Conservation (phyloP, 139 green algal genomes). For the Nannochloris sp. region DNA sequence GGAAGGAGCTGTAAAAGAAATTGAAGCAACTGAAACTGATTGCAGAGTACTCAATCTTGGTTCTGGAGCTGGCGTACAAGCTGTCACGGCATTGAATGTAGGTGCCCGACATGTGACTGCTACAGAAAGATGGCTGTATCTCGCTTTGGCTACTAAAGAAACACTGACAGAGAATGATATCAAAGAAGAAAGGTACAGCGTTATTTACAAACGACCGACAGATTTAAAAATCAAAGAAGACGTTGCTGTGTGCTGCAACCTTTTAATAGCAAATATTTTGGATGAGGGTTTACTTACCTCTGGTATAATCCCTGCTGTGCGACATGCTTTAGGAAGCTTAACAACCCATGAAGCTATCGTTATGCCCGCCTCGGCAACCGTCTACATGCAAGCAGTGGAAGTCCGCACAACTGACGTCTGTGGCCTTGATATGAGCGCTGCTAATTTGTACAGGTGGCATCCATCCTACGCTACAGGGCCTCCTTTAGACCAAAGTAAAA, state of each 20-base stretch:
- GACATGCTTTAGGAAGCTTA: slow-evolving; percentile 32
- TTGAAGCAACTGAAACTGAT: slow-evolving; percentile 41
- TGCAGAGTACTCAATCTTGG: slow-evolving; percentile 58
- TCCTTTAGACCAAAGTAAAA: background rate
- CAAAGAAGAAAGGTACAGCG: slow-evolving; percentile 20
- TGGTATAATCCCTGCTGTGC: slow-evolving; percentile 51
- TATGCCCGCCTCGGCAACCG: slow-evolving; percentile 55
- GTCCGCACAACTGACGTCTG: slow-evolving; percentile 31
- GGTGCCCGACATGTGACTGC: slow-evolving; percentile 69
- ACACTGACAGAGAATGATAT: slow-evolving; percentile 42
- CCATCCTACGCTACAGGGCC: slow-evolving; percentile 38
- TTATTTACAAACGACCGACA: slow-evolving; percentile 62
- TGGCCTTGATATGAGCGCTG: slow-evolving; percentile 48
- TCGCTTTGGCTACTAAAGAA: slow-evolving; percentile 56
- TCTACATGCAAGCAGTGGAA: slow-evolving; percentile 57
- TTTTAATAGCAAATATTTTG: slow-evolving; percentile 61
- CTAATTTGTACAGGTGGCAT: slow-evolving; percentile 53
- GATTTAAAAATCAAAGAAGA: slow-evolving; percentile 57
- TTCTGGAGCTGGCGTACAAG: slow-evolving; percentile 44
- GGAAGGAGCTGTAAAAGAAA: slow-evolving; percentile 5
- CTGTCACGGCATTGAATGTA: slow-evolving; percentile 53
- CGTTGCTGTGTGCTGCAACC: slow-evolving; percentile 55
- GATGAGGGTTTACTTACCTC: slow-evolving; percentile 63
- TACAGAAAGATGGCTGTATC: slow-evolving; percentile 73
- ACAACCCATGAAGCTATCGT: slow-evolving; percentile 41